Percentiles rank a stretch among this genome's conserved stretches.
These are phyloP conservation scores for Euphorbia lathyris DNA, from an alignment of 345 rosid species.

Conservation along the genomic window DNA sequence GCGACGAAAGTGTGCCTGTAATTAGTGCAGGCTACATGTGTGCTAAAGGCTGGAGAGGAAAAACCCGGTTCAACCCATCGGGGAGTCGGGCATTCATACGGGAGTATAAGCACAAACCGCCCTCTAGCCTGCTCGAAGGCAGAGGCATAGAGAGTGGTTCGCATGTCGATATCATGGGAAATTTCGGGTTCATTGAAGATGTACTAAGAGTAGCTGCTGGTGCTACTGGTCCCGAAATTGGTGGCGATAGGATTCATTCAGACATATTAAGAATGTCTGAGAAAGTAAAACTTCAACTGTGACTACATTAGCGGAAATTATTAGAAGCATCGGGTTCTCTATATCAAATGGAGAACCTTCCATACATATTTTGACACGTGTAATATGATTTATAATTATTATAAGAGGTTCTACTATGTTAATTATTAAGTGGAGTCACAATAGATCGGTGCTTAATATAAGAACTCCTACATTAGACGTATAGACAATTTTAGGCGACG, in stretches of 20 bases:
- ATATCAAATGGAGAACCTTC: too few relatives aligned
- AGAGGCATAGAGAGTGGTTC: slow-evolving; percentile 56
- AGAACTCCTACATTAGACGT: neutral
- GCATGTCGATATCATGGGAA: slow-evolving; percentile 71
- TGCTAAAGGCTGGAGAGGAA: slow-evolving; percentile 70
- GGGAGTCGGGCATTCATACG: slow-evolving; percentile 41
- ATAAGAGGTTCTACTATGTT: too few relatives aligned
- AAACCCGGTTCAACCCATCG: slow-evolving; percentile 65
- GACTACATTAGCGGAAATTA: too few relatives aligned
- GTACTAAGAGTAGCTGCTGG: slow-evolving; percentile 59
- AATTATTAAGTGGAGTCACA: too few relatives aligned
- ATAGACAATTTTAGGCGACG: neutral
- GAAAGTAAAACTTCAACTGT: slow-evolving; percentile 42
- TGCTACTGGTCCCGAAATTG: slow-evolving; percentile 50
- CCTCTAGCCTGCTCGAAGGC: slow-evolving; percentile 50
- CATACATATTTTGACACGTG: too few relatives aligned
- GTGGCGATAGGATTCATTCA: slow-evolving; percentile 57
- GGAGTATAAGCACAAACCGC: slow-evolving; percentile 59
- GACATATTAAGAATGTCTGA: slow-evolving; percentile 51
- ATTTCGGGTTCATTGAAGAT: slow-evolving; percentile 62
- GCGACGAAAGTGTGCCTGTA: slow-evolving; percentile 63
- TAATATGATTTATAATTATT: too few relatives aligned
- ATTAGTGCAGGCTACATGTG: slow-evolving; percentile 74
- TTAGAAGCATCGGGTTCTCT: too few relatives aligned
- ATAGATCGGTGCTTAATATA: too few relatives aligned